These are phyloP conservation scores for Spathaspora sp. DNA, from an alignment of 805 yeast genomes.

Conservation along the genomic window DNA sequence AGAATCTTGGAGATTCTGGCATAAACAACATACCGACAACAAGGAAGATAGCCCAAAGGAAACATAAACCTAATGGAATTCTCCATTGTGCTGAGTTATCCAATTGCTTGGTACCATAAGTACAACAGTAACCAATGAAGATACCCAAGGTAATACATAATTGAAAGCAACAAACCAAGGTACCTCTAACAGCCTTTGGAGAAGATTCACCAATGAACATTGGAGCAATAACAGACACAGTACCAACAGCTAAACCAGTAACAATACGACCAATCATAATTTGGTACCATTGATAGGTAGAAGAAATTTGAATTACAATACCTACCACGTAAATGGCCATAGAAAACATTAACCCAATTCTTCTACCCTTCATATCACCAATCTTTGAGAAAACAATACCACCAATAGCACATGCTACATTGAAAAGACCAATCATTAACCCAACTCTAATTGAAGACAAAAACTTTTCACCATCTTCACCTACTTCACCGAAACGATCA, in stretches of 20 bases:
- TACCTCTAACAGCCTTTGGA: conserved; percentile 69
- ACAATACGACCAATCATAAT: conserved; percentile 59
- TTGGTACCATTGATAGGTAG: conserved; percentile 57
- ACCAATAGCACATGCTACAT: conserved; percentile 72
- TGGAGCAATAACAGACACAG: conserved; percentile 65
- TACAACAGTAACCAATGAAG: conserved; percentile 65
- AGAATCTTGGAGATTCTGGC: conserved; percentile 71
- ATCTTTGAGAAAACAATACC: conserved; percentile 55
- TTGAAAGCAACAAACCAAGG: conserved; percentile 67
- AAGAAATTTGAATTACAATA: conserved; percentile 55
- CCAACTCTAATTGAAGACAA: conserved; percentile 50
- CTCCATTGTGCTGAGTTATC: conserved; percentile 59
- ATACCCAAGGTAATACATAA: conserved; percentile 69
- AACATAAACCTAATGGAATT: conserved; percentile 57
- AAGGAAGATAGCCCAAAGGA: conserved; percentile 51
- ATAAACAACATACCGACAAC: conserved; percentile 50
- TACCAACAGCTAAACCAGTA: conserved; percentile 73
- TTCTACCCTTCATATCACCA: conserved; percentile 62
- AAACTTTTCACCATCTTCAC: conserved; percentile 36
- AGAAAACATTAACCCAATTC: conserved; percentile 49
- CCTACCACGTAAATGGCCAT: conserved; percentile 60
- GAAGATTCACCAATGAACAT: conserved; percentile 65
- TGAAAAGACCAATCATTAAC: conserved; percentile 53
- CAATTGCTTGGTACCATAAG: conserved; percentile 54
- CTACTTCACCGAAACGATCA: conserved; percentile 46